Evolutionary conservation across 2,329 filamentous ascomycete genomes (phyloP).

Genomic region (Davidsoniella eucalypti): DNA sequence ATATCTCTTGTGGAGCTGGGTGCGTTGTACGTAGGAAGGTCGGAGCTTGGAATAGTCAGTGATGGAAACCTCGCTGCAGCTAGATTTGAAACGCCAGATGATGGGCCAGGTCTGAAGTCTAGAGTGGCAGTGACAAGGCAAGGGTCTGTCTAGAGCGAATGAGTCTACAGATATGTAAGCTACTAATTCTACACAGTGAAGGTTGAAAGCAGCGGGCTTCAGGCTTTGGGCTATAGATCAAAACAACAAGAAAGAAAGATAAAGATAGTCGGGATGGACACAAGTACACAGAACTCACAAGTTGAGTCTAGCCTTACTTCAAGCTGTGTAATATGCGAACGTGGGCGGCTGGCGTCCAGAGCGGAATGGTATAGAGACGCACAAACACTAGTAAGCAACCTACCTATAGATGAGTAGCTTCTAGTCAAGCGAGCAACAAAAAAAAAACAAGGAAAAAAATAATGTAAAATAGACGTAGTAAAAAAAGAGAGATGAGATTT

Average conservation of each 20-base stretch:
- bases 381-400: background rate
- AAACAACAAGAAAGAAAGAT: too few relatives aligned
- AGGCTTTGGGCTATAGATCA: too few relatives aligned
- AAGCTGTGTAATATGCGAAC: background rate
- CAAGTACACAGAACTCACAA: too few relatives aligned
- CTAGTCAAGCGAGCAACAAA: background rate
- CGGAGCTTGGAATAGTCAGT: background rate
- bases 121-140: constrained; percentile 3
- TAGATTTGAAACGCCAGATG: background rate
- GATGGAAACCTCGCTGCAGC: background rate
- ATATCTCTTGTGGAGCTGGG: too few relatives aligned
- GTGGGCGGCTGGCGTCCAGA: background rate
- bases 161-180: too few relatives aligned
- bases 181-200: too few relatives aligned
- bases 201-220: too few relatives aligned
- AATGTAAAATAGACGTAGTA: too few relatives aligned
- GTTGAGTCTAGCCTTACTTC: too few relatives aligned
- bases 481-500: too few relatives aligned
- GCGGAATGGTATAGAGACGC: background rate
- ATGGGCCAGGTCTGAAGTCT: background rate
- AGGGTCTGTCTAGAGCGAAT: background rate
- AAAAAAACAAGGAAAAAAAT: background rate
- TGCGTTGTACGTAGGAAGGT: background rate
- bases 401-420: background rate
- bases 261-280: too few relatives aligned